Conservation (phyloP, 345 rosid species). For the Litchi chinensis region DNA sequence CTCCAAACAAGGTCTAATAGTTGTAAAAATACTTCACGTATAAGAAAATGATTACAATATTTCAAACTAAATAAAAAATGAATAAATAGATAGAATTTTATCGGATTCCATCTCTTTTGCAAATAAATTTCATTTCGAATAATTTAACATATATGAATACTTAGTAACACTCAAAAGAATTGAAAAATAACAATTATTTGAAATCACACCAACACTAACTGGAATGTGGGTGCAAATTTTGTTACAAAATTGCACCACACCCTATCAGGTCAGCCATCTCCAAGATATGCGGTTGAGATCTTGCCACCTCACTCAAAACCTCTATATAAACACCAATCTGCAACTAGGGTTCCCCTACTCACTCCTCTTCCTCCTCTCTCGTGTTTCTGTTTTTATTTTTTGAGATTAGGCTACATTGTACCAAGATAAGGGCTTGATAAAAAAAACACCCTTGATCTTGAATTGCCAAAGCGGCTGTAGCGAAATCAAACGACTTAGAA, state of each 20-base stretch:
- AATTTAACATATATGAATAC: no score
- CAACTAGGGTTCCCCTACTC: neutral
- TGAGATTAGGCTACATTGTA: constrained; percentile 54
- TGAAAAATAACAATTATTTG: no score
- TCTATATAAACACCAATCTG: neutral
- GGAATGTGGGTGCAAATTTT: neutral
- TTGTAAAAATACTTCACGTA: no score
- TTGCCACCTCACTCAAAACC: neutral
- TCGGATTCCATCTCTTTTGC: no score
- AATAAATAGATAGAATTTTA: no score
- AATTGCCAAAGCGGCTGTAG: constrained; percentile 73
- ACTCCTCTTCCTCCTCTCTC: neutral
- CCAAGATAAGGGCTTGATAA: constrained; percentile 52
- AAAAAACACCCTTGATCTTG: constrained; percentile 49
- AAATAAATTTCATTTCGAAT: no score
- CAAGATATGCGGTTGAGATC: constrained; percentile 23
- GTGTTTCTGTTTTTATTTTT: neutral
- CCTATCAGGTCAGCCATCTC: neutral
- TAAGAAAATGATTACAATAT: no score
- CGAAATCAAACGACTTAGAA: constrained; percentile 48
- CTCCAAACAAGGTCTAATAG: no score
- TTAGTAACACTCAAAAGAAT: no score
- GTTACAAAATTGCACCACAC: neutral
- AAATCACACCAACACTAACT: no score
- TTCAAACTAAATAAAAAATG: no score